Base-by-base conservation (phyloP, 139 green algal species). In the Chlorella vulgaris region DNA sequence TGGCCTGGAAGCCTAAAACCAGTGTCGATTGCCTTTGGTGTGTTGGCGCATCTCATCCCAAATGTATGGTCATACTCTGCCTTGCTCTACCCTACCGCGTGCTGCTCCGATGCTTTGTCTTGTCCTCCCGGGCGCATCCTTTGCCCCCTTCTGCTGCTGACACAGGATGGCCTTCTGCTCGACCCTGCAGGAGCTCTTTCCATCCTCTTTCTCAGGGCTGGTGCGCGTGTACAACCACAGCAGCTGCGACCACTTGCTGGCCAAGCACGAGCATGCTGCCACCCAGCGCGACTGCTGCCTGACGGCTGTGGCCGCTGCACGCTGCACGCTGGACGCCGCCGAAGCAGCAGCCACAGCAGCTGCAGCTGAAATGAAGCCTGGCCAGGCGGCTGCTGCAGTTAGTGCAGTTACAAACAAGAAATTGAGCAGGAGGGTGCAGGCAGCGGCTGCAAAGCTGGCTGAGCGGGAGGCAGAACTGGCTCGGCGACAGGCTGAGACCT, bases 181-280 rank as follows among this genome's bases (percentile, higher is more conserved):
- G n/a, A n/a, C 47, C 47, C 47, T 58, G 47, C 71, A 78, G 71
- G 71, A 67, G 19, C 50, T 78, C n/a, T 78, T 66, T 19, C 71
- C 71, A 3, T 7, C 7, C 33, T 78, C 71, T 21, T 78, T 78
- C 26, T 21, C 50, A 31, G 29, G 15, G 18, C 22, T 65, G 22
- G 55, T 65, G 21, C 15, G 71, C 13, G 51, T 78, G 31, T 38
- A 78, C 71, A 78, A 78, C 55, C 55, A 65, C 71, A 3, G 28
- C 19, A 50, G 50, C 5, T 33, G 31, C 1, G 71, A 78, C 50
- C 2, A 6, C 7, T 33, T 78, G 71, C 50, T 78, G 2, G 50
- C 33, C 21, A 26, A 67, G 33, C 55, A 78, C 19, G 71, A 78
- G 3, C n/a, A 5, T 0, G 71, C 51, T 2, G 71, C 71, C 71